Evolutionary conservation across 2,329 filamentous ascomycete genomes (phyloP).

Genomic region (Trichoderma cornu-damae): DNA sequence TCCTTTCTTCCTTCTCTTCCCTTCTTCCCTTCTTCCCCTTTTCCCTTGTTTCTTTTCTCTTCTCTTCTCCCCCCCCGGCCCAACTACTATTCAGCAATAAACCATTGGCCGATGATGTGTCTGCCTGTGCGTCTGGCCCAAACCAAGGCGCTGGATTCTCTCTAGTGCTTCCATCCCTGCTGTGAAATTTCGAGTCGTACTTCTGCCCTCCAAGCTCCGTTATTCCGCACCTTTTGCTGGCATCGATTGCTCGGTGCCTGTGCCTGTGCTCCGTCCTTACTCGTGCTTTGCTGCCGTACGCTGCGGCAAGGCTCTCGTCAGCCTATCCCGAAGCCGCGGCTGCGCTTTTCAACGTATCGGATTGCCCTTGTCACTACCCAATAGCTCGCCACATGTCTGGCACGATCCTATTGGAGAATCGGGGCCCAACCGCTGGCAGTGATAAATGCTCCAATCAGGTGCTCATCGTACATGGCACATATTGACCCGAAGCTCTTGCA

Average conservation of each 20-base stretch:
- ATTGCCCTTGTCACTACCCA: not conserved
- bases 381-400: constrained; percentile 6
- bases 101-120: too few relatives aligned
- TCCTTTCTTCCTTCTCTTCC: too few relatives aligned
- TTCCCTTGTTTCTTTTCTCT: too few relatives aligned
- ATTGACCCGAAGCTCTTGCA: constrained; percentile 3
- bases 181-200: too few relatives aligned
- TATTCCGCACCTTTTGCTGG: too few relatives aligned
- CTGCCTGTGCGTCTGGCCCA: too few relatives aligned
- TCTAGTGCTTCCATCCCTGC: too few relatives aligned
- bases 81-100: too few relatives aligned
- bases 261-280: not conserved
- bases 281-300: not conserved
- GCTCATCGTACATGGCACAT: not conserved
- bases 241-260: too few relatives aligned
- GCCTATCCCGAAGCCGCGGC: not conserved
- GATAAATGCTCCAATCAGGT: constrained; percentile 5
- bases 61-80: too few relatives aligned
- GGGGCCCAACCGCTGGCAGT: not conserved
- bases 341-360: constrained; percentile 7
- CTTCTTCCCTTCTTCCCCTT: not conserved
- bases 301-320: not conserved
- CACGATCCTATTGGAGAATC: constrained; percentile 11
- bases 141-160: too few relatives aligned
- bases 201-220: too few relatives aligned